A percentile compares a stretch with the other conserved stretches of the same genome.
Conservation (phyloP, 192 early-diverging fungal genomes). For the Linnemannia hyalina region DNA sequence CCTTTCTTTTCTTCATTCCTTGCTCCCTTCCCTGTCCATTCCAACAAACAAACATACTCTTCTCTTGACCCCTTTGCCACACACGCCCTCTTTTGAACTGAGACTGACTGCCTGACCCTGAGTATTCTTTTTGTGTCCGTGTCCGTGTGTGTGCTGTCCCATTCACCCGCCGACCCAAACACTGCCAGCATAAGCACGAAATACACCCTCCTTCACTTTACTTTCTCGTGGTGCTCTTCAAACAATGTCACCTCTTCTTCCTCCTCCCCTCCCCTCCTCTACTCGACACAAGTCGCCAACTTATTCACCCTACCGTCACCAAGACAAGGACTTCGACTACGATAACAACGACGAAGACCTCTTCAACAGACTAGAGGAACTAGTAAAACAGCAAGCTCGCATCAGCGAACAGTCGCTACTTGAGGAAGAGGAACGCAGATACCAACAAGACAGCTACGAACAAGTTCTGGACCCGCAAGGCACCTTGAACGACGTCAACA, state of each 20-base stretch:
- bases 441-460: neutral
- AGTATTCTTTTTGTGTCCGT: no score
- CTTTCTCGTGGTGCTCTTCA: neutral
- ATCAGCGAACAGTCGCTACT: neutral
- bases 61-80: neutral
- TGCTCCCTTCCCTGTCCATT: neutral
- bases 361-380: neutral
- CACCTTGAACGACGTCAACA: neutral
- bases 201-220: neutral
- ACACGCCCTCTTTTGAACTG: neutral
- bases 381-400: constrained; percentile 1
- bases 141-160: no score
- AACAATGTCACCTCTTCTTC: neutral
- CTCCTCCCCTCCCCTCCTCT: neutral
- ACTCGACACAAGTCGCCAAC: neutral
- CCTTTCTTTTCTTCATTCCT: constrained; percentile 4
- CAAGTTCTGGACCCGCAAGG: neutral
- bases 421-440: neutral
- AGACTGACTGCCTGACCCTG: no score
- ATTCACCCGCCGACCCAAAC: no score
- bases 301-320: neutral
- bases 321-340: neutral
- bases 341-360: neutral
- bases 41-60: neutral
- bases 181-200: no score